Percentiles rank a stretch among this genome's conserved stretches.
These are phyloP conservation scores for Lagenaria siceraria DNA, from an alignment of 306 rosid genomes.

Conservation along the genomic window DNA sequence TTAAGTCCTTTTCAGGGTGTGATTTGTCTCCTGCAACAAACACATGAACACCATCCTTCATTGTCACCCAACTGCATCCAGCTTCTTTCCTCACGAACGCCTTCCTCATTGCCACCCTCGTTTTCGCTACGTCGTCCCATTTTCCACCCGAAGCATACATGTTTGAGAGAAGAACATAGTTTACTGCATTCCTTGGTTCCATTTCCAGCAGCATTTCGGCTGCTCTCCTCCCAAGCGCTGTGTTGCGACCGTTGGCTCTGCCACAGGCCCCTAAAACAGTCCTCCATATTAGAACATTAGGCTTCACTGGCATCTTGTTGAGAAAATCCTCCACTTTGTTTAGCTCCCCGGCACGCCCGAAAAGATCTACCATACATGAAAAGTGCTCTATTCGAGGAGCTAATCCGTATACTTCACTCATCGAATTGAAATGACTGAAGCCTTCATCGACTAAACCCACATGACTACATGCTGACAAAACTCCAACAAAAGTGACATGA, in stretches of 20 bases:
- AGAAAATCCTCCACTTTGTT: conserved; percentile 57
- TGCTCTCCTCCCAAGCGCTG: conserved; percentile 65
- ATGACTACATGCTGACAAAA: conserved; percentile 88
- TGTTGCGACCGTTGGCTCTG: conserved; percentile 46
- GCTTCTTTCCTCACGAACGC: conserved; percentile 80
- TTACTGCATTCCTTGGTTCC: conserved; percentile 76
- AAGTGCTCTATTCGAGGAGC: conserved; percentile 72
- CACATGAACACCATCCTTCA: conserved; percentile 91
- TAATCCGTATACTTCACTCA: conserved; percentile 44
- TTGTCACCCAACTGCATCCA: conserved; percentile 90
- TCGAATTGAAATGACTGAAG: conserved; percentile 51
- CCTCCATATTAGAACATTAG: conserved; percentile 81
- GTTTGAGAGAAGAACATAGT: conserved; percentile 86
- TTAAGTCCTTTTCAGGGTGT: conserved; percentile 61
- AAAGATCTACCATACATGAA: conserved; percentile 89
- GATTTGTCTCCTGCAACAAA: conserved; percentile 80
- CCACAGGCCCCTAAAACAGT: conserved; percentile 78
- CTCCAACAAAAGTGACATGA: conserved; percentile 89
- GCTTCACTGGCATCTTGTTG: conserved; percentile 60
- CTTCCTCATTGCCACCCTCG: conserved; percentile 69
- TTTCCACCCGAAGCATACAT: conserved; percentile 71
- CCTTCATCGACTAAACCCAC: conserved; percentile 77
- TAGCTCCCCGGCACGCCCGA: conserved; percentile 69
- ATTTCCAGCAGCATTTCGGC: conserved; percentile 59
- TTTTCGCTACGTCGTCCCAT: conserved; percentile 71